Evolutionary conservation across 768 basidiomycete genomes (phyloP), one percentile per base, ranked within the genome.

Genomic region (Boletus reticulatus): DNA sequence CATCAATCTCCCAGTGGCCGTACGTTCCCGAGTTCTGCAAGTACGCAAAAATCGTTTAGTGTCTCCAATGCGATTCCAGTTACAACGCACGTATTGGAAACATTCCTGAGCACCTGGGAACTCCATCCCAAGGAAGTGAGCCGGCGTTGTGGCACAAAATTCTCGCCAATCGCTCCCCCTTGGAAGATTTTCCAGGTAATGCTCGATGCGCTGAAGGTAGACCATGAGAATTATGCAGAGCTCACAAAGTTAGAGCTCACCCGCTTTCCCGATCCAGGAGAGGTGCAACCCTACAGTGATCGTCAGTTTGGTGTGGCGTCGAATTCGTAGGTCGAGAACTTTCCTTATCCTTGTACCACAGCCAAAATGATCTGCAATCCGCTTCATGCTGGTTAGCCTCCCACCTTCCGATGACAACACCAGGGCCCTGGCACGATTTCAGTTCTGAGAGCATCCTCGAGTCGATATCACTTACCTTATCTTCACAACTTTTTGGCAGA

Each of bases 141-240:
- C 64, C 0, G 72, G 72, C 2, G 72, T 73, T 8, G 71, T 71
- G 14, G 72, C 67, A 47, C 72, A 73, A 45, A 73, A 68, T 45
- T 65, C 62, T 11, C 59, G 57, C 71, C 71, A 73, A 24, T 67
- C 65, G 16, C 62, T 48, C 7, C 70, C 67, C 8, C 6, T 4
- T 8, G 66, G 70, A 16, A 73, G 60, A 16, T 68, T 66, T n/a
- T 65, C 62, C 9, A 73, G 47, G 43, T 60, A 67, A 2, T 69
- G 65, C 20, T 73, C 69, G 49, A 72, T 63, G 27, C 62, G 63
- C 70, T 73, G 46, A 2, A 2, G 16, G 10, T n/a, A 11, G 16
- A 19, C 13, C 2, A 19, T 37, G 34, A 36, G 11, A 55, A 27
- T 9, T 27, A 14, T 42, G 3, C 6, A 22, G 22, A 0, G 6